Evolutionary conservation across 129 eudicot species (phyloP), one percentile per base, ranked within the genome.

Genomic region (Lactuca sativa): DNA sequence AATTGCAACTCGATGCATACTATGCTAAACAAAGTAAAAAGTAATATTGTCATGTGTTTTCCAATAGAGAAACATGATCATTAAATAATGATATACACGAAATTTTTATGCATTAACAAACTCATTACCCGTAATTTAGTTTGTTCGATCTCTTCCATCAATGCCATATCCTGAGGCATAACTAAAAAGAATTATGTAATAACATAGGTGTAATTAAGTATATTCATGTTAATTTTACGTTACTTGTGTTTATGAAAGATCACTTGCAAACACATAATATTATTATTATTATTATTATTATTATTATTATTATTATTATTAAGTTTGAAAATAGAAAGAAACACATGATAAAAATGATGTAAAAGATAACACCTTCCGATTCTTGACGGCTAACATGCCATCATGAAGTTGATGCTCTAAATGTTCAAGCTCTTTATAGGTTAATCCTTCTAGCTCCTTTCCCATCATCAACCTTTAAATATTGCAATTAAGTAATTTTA

Each of bases 61-160:
- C 49, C 49, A 10, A 47, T 9, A n/a, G 15, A 55, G 41, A 59
- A 47, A 44, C 51, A 25, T 25, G 30, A 25, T 40, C 13, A 6
- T 67, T 21, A n/a, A 34, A 58, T 36, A 18, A 32, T 34, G 7
- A 14, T 12, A 44, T 7, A 9, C 8, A 36, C 59, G 31, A 8
- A 43, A 2, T 15, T 0, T 43, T 15, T 3, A 51, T 36, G 14
- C 5, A 10, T 15, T 32, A 31, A 18, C 37, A 67, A 6, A 4
- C 9, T n/a, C 14, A 17, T 71, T 81, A 91, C 97, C 88, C 90
- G 85, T 21, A 82, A 38, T 67, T 76, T 88, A 36, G 90, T 83
- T 82, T 82, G 79, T 80, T 91, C 88, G 7, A 88, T 81, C 80
- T 85, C 88, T 83, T 91, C 96, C 78, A 86, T 14, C 9, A 91